phyloP scores from a whole-genome alignment of 2,329 filamentous ascomycete genomes.

The Pezicula neosporulosa region DNA sequence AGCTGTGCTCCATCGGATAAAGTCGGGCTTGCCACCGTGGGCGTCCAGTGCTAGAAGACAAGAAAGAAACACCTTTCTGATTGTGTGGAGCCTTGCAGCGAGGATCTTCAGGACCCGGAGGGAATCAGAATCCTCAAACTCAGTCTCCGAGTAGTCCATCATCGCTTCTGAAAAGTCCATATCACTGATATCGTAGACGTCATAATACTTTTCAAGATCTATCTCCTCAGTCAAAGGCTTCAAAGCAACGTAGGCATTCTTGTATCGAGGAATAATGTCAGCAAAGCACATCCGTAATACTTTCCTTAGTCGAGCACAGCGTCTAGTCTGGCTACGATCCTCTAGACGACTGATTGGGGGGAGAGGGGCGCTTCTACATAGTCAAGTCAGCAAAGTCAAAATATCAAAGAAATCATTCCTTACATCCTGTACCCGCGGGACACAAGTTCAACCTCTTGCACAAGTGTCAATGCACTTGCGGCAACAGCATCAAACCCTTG shows the following conservation, averaged over 20 bases:
- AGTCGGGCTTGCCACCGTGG: constrained; percentile 72
- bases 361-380: constrained; percentile 72
- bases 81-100: constrained; percentile 74
- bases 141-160: constrained; percentile 57
- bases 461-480: constrained; percentile 72
- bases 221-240: constrained; percentile 73
- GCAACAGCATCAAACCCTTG: constrained; percentile 79
- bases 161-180: constrained; percentile 71
- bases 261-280: constrained; percentile 68
- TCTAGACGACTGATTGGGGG: constrained; percentile 92
- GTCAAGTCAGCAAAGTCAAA: constrained; percentile 12
- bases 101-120: constrained; percentile 77
- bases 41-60: constrained; percentile 85
- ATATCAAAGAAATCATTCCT: constrained; percentile 28
- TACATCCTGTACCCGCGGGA: constrained; percentile 85
- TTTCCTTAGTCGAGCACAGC: constrained; percentile 77
- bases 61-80: constrained; percentile 83
- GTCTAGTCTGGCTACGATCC: constrained; percentile 72
- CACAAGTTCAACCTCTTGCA: constrained; percentile 94
- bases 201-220: constrained; percentile 88
- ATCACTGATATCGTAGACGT: constrained; percentile 78
- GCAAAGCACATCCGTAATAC: constrained; percentile 68
- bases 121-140: constrained; percentile 75
- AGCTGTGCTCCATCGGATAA: constrained; percentile 73
- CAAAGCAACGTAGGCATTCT: constrained; percentile 64